Percentiles rank a stretch among this genome's conserved stretches.
phyloP scores from a whole-genome alignment of 2,329 filamentous ascomycete genomes.

The Hypomyces perniciosus region DNA sequence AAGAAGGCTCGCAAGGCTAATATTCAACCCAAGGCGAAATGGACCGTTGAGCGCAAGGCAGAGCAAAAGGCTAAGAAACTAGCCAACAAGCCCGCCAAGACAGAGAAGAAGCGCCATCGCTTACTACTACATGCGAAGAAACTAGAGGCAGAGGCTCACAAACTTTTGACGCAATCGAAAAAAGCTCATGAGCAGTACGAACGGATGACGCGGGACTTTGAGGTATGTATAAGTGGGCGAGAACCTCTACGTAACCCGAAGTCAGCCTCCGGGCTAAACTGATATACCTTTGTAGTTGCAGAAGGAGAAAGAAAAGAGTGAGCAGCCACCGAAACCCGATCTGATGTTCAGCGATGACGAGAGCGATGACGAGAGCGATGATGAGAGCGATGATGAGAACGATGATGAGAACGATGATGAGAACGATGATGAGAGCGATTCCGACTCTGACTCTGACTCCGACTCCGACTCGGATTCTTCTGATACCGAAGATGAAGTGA shows the following conservation, averaged over 20 bases:
- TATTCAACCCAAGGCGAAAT: constrained; percentile 26
- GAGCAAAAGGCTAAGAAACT: constrained; percentile 26
- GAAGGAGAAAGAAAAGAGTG: not conserved
- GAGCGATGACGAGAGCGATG: constrained; percentile 11
- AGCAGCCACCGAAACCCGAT: constrained; percentile 8
- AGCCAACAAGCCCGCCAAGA: constrained; percentile 24
- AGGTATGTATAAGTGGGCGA: not conserved
- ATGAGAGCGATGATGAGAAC: too few relatives aligned
- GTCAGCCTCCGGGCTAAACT: too few relatives aligned
- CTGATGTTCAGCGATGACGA: constrained; percentile 15
- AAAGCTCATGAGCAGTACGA: constrained; percentile 26
- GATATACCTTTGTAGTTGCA: not conserved
- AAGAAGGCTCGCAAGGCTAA: constrained; percentile 34
- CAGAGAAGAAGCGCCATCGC: constrained; percentile 33
- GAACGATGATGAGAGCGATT: not conserved
- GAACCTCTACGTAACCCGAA: too few relatives aligned
- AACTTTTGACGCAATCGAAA: constrained; percentile 36
- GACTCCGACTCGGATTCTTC: constrained; percentile 1
- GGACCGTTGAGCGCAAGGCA: constrained; percentile 27
- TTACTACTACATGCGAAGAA: constrained; percentile 32
- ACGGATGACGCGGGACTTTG: constrained; percentile 13
- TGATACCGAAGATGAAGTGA: not conserved
- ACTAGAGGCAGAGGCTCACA: constrained; percentile 34
- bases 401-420: constrained; percentile 16
- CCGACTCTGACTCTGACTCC: not conserved